These are phyloP conservation scores for Digitaria exilis DNA, from an alignment of 202 grass and related monocot genomes.

Conservation along the genomic window DNA sequence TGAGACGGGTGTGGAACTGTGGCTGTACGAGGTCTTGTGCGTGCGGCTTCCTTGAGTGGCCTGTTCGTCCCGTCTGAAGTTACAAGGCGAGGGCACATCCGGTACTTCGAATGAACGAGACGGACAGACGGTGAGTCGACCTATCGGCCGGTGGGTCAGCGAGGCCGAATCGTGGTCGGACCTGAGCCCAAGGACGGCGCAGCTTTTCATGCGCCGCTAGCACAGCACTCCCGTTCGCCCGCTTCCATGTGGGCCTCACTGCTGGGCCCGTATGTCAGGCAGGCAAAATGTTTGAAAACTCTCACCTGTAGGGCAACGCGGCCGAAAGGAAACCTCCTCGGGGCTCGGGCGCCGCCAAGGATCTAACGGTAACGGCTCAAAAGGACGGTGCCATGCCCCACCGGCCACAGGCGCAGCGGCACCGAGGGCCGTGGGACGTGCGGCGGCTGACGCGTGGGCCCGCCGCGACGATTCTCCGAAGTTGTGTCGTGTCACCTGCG, in stretches of 20 bases:
- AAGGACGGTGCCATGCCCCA: not conserved
- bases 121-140: constrained; percentile 6
- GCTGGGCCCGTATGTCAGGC: not conserved
- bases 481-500: constrained; percentile 40
- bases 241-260: not conserved
- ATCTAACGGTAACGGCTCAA: constrained; percentile 51
- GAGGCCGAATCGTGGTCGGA: constrained; percentile 43
- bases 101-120: not conserved
- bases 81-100: not conserved
- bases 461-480: not conserved
- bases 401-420: constrained; percentile 16
- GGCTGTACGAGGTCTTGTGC: no score
- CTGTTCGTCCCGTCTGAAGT: not conserved
- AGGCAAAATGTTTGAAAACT: not conserved
- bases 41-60: no score
- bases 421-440: not conserved
- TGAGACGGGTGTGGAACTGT: no score
- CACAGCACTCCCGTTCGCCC: not conserved
- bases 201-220: not conserved
- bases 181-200: constrained; percentile 10
- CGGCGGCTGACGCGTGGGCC: not conserved
- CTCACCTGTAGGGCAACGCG: not conserved
- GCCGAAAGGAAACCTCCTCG: constrained; percentile 47
- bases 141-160: constrained; percentile 1
- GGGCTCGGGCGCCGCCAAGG: constrained; percentile 24